Evolutionary conservation across 2,329 filamentous ascomycete genomes (phyloP), one percentile per base, ranked within the genome.

Genomic region (Fusarium subglutinans): DNA sequence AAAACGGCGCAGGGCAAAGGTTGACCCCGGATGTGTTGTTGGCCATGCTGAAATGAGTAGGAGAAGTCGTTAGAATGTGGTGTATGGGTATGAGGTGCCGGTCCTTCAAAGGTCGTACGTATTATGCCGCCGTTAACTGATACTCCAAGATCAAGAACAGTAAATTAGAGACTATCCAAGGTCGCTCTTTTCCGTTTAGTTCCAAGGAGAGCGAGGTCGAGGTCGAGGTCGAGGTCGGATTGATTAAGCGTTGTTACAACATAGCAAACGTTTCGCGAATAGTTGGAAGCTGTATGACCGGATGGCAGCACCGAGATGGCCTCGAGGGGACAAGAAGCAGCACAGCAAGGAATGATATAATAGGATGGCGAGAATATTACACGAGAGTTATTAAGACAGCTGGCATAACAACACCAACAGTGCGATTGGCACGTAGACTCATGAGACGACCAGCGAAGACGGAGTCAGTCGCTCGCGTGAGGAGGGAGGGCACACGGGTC

Each of bases 1-100:
- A 87, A 79, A 96, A 96, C 10, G 94, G 94, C 58, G 86, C 74
- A 22, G 90, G 89, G 81, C 94, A 97, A 28, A 83, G 30, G 54
- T 82, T 83, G 24, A 83, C 78, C 72, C 89, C 90, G 43, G 77
- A 76, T 40, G 77, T 54, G 70, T 79, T 40, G 72, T 81, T 80
- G 43, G 78, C 74, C 80, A 81, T 82, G 61, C 40, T 76, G 72
- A 66, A 68, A 45, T 35, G 20, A 37, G 24, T 18, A 41, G 30
- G 44, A 45, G 33, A 37, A 37, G 48, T 45, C 37, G 53, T 44
- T 45, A 41, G 10, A 43, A 30, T 22, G 35, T 13, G 33, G 41
- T 45, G 20, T 26, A 48, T 57, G 56, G 62, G 60, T 68, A 64
- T 66, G 60, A 43, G 43, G 61, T 69, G 61, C 63, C 67, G 41